A percentile compares a stretch with the other conserved stretches of the same genome.
These are phyloP conservation scores for Trichoderma sp. DNA, from an alignment of 2,329 filamentous ascomycete species.

Conservation along the genomic window DNA sequence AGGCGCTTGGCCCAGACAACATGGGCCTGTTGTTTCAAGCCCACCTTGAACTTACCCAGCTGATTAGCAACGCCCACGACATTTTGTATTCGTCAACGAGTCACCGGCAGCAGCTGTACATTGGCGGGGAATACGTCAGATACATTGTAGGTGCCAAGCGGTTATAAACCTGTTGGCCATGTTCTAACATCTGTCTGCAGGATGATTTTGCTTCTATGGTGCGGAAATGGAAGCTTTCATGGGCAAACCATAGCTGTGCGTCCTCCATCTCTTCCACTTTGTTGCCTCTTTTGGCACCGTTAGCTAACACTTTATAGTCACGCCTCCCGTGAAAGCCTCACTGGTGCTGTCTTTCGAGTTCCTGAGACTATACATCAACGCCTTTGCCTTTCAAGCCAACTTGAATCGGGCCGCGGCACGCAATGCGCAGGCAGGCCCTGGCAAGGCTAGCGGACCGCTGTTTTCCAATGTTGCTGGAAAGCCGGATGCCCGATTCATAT, in stretches of 20 bases:
- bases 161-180: not conserved
- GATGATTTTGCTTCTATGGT: slow-evolving; percentile 13
- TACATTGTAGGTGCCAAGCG: not conserved
- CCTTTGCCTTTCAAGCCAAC: not conserved
- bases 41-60: slow-evolving; percentile 3
- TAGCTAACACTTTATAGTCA: not conserved
- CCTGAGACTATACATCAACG: not conserved
- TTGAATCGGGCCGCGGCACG: not conserved
- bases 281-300: not conserved
- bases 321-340: not conserved
- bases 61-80: not conserved
- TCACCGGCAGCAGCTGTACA: not conserved
- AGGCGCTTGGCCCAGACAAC: slow-evolving; percentile 7
- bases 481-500: not conserved
- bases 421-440: not conserved
- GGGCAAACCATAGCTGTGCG: not conserved
- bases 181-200: not conserved
- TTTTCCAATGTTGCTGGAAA: not conserved
- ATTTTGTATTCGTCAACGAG: not conserved
- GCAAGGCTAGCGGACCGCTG: not conserved
- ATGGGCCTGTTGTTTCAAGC: slow-evolving; percentile 7
- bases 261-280: not conserved
- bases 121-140: not conserved
- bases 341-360: not conserved
- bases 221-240: slow-evolving; percentile 9